A percentile compares a stretch with the other conserved stretches of the same genome.
These are phyloP conservation scores for Candida glucosophila DNA, from an alignment of 1,139 yeast genomes.

Conservation along the genomic window DNA sequence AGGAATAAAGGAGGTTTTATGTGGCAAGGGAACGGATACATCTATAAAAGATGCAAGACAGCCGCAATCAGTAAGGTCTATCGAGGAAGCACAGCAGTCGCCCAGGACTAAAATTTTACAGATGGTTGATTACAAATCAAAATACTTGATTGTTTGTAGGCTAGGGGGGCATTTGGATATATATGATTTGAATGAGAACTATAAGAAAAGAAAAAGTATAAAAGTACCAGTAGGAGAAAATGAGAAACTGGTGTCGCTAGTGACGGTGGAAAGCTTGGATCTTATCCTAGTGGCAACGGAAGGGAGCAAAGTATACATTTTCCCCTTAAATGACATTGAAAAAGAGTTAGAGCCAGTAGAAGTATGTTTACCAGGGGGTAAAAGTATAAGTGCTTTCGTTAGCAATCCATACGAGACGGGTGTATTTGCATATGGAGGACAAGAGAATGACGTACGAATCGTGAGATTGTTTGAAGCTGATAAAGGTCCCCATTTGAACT, in stretches of 20 bases:
- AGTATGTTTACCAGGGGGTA: slow-evolving; percentile 23
- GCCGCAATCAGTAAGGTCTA: slow-evolving; percentile 38
- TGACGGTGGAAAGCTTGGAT: slow-evolving; percentile 20
- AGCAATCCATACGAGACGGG: slow-evolving; percentile 36
- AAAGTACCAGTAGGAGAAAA: slow-evolving; percentile 14
- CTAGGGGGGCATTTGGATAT: slow-evolving; percentile 33
- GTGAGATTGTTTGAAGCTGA: slow-evolving; percentile 27
- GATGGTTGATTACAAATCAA: slow-evolving; percentile 19
- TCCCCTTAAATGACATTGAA: slow-evolving; percentile 21
- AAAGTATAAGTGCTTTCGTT: slow-evolving; percentile 39
- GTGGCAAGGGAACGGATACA: slow-evolving; percentile 59
- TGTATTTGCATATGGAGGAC: slow-evolving; percentile 65
- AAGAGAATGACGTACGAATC: slow-evolving; percentile 57
- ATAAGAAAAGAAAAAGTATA: slow-evolving; percentile 19
- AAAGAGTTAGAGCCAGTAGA: slow-evolving; percentile 23
- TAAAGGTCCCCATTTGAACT: slow-evolving; percentile 7
- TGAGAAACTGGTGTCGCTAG: slow-evolving; percentile 27
- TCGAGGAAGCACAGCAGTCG: slow-evolving; percentile 21
- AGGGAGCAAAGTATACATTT: slow-evolving; percentile 41
- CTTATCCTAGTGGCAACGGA: slow-evolving; percentile 33
- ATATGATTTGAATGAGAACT: slow-evolving; percentile 19
- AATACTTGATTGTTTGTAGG: slow-evolving; percentile 34
- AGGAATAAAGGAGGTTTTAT: slow-evolving; percentile 45
- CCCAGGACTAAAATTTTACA: slow-evolving; percentile 19
- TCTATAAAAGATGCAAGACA: slow-evolving; percentile 51